phyloP scores from a whole-genome alignment of 352 stramenopile species.

The Globisporangium megalacanthum region DNA sequence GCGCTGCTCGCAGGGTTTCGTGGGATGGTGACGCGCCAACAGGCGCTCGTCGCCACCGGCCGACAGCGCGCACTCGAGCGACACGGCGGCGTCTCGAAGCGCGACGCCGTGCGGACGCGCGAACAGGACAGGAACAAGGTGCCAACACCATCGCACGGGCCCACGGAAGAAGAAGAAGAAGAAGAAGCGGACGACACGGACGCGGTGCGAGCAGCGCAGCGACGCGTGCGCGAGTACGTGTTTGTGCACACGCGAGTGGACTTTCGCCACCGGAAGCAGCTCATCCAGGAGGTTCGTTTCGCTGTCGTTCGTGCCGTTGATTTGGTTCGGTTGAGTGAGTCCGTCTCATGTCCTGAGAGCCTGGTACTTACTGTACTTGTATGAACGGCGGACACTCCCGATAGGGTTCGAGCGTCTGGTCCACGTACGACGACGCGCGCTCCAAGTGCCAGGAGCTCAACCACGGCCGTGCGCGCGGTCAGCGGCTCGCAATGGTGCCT shows the following conservation, averaged over 20 bases:
- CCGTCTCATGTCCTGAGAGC: too few species aligned
- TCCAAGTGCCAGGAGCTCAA: slow-evolving; percentile 44
- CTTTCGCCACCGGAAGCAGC: slow-evolving; percentile 49
- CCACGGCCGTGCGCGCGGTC: slow-evolving; percentile 31
- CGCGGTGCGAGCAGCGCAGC: neutral
- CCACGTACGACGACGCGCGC: slow-evolving; percentile 53
- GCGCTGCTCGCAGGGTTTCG: slow-evolving; percentile 41
- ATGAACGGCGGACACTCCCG: neutral
- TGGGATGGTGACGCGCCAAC: slow-evolving; percentile 56
- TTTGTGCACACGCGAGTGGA: slow-evolving; percentile 53
- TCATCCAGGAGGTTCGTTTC: slow-evolving; percentile 37
- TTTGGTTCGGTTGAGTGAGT: too few species aligned
- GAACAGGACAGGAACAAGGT: too few species aligned
- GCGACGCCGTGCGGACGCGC: slow-evolving; percentile 19
- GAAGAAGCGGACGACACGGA: neutral
- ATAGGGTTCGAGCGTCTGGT: slow-evolving; percentile 35
- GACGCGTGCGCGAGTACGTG: slow-evolving; percentile 39
- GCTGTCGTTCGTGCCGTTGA: neutral
- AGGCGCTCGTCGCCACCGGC: slow-evolving; percentile 31
- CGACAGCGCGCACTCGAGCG: slow-evolving; percentile 23
- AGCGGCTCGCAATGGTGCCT: slow-evolving; percentile 39
- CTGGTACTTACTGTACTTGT: too few species aligned
- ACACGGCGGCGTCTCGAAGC: slow-evolving; percentile 38
- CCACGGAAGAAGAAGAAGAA: too few species aligned
- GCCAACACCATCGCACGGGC: too few species aligned